Percentiles rank a stretch among this genome's conserved stretches.
Evolutionary conservation across 805 yeast species (phyloP).

Genomic region (Kuraishia ogatae): DNA sequence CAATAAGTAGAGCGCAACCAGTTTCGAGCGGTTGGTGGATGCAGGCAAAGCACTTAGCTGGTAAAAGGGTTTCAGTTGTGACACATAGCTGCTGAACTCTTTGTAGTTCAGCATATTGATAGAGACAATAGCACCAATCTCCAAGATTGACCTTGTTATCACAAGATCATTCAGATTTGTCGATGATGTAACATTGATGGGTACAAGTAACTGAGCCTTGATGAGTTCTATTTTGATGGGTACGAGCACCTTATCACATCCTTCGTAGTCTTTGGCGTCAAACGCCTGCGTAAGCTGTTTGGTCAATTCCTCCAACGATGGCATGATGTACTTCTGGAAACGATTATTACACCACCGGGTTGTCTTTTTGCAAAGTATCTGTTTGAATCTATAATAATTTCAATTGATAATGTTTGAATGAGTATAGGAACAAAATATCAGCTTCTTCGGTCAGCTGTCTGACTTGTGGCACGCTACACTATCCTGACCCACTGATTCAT

Average conservation of each 20-base stretch:
- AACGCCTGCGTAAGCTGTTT: conserved; percentile 60
- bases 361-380: no score
- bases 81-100: conserved; percentile 63
- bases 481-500: no score
- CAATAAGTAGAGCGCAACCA: conserved; percentile 69
- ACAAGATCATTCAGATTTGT: conserved; percentile 53
- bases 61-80: conserved; percentile 76
- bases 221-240: conserved; percentile 74
- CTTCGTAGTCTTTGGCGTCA: conserved; percentile 48
- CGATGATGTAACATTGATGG: conserved; percentile 31
- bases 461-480: no score
- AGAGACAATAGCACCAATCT: conserved; percentile 78
- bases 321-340: neutral
- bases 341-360: no score
- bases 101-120: conserved; percentile 54
- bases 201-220: conserved; percentile 69
- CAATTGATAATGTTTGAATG: no score
- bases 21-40: conserved; percentile 59
- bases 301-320: conserved; percentile 59
- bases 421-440: no score
- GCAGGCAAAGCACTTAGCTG: conserved; percentile 21
- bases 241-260: conserved; percentile 55
- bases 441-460: no score
- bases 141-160: conserved; percentile 76
- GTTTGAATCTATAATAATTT: no score